Evolutionary conservation across 257 asterid species (phyloP).

Genomic region (Solanum rostratum): DNA sequence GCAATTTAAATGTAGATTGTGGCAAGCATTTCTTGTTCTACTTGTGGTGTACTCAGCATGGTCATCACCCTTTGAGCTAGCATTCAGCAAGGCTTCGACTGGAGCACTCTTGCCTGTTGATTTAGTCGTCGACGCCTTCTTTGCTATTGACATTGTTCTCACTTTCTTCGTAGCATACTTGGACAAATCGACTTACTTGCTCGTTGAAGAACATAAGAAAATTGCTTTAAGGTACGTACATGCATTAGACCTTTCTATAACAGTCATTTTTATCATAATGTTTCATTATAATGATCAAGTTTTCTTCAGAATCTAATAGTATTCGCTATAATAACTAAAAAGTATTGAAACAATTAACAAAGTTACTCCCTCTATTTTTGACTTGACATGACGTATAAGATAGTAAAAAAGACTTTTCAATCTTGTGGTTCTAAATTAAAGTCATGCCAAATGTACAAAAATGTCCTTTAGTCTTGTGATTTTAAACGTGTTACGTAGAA

Average conservation of each 20-base stretch:
- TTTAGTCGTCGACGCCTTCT: conserved; percentile 67
- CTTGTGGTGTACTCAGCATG: conserved; percentile 91
- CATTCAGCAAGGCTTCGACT: conserved; percentile 49
- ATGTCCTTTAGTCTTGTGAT: too few species aligned
- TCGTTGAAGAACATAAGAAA: conserved; percentile 60
- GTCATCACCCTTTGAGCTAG: conserved; percentile 91
- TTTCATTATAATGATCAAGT: background rate
- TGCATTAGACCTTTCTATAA: background rate
- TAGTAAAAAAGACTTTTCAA: too few species aligned
- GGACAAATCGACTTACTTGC: conserved; percentile 75
- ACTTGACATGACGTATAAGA: too few species aligned
- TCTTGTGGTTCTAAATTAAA: too few species aligned
- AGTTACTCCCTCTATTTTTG: too few species aligned
- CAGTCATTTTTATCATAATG: background rate
- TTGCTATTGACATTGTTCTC: conserved; percentile 61
- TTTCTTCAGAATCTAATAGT: background rate
- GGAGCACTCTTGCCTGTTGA: conserved; percentile 71
- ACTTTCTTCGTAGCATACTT: conserved; percentile 84
- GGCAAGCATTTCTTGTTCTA: conserved; percentile 79
- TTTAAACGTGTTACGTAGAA: too few species aligned
- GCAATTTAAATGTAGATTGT: conserved; percentile 37
- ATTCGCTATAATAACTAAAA: background rate
- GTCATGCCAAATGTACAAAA: too few species aligned
- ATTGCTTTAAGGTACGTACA: conserved; percentile 46
- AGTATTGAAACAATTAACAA: too few species aligned